phyloP scores from a whole-genome alignment of 192 early-diverging fungal species.

The Linnemannia hyalina region DNA sequence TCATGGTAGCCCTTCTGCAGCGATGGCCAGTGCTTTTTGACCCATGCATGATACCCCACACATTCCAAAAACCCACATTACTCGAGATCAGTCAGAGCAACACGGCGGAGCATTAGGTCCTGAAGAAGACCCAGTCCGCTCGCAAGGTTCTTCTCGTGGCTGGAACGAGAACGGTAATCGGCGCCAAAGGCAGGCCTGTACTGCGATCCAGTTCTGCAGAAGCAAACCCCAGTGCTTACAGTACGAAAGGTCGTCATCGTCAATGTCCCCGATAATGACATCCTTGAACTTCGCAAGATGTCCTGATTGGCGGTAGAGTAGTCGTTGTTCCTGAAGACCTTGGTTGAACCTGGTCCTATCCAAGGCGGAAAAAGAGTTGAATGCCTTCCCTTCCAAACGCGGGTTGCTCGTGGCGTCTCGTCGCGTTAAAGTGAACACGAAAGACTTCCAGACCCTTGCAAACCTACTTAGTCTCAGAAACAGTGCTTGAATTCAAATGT shows the following conservation, averaged over 20 bases:
- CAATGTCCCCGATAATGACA: too few species aligned
- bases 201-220: neutral
- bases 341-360: neutral
- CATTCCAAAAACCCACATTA: neutral
- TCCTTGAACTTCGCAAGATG: too few species aligned
- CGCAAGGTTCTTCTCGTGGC: neutral
- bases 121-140: neutral
- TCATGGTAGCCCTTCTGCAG: neutral
- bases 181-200: neutral
- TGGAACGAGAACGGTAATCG: neutral
- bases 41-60: neutral
- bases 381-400: neutral
- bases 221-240: neutral
- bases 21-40: neutral
- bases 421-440: neutral
- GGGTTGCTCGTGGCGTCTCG: neutral
- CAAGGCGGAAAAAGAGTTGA: neutral
- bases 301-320: too few species aligned
- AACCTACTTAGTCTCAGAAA: neutral
- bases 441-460: neutral
- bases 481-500: neutral
- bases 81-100: neutral
- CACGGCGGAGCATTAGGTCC: neutral
- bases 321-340: neutral
- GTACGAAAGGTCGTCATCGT: neutral